These are phyloP conservation scores for Colletotrichum aenigma DNA, from an alignment of 2,329 filamentous ascomycete genomes.

Conservation along the genomic window DNA sequence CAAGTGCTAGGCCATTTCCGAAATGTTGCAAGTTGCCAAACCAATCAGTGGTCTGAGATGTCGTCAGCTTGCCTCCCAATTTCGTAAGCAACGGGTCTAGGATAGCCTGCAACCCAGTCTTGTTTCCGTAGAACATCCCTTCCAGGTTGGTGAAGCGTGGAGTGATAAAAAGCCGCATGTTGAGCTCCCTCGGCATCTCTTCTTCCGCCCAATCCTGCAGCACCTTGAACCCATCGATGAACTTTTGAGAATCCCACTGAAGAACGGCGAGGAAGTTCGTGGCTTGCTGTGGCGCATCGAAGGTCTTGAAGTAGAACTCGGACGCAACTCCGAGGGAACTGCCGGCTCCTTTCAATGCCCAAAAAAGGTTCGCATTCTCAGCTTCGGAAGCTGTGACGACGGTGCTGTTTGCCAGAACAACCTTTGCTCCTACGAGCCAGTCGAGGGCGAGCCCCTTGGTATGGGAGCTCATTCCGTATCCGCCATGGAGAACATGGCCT, in stretches of 20 bases:
- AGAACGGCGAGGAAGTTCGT: conserved; percentile 29
- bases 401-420: conserved; percentile 38
- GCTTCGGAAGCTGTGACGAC: conserved; percentile 32
- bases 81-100: conserved; percentile 25
- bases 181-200: conserved; percentile 26
- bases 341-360: conserved; percentile 44
- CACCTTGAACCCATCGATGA: not conserved
- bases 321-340: conserved; percentile 43
- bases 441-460: conserved; percentile 33
- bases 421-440: conserved; percentile 35
- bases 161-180: conserved; percentile 28
- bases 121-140: conserved; percentile 31
- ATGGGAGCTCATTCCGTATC: conserved; percentile 25
- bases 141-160: conserved; percentile 26
- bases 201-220: conserved; percentile 27
- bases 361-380: conserved; percentile 42
- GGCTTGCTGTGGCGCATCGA: conserved; percentile 33
- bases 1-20: conserved; percentile 31
- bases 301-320: conserved; percentile 41
- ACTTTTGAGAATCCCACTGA: conserved; percentile 1
- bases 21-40: conserved; percentile 35
- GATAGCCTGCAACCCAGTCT: conserved; percentile 6
- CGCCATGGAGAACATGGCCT: conserved; percentile 52
- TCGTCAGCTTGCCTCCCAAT: conserved; percentile 31
- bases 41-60: conserved; percentile 32